Evolutionary conservation across 176 grass and related monocot species (phyloP).

Genomic region (Alloteropsis semialata): DNA sequence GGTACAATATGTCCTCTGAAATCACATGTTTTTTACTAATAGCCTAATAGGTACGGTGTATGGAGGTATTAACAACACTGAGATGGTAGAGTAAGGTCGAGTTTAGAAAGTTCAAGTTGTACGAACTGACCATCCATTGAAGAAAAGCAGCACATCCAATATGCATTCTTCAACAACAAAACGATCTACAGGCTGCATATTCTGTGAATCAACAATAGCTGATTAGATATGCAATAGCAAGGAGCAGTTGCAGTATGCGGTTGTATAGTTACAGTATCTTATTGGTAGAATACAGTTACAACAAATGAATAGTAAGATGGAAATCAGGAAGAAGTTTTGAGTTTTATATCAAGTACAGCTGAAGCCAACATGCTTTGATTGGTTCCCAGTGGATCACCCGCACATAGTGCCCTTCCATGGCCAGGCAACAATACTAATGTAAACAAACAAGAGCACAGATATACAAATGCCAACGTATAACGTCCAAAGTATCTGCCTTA

Average conservation of each 20-base stretch:
- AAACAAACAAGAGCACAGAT: background rate
- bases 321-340: background rate
- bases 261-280: background rate
- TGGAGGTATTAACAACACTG: slow-evolving; percentile 8
- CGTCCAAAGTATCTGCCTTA: background rate
- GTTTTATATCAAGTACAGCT: background rate
- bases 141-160: slow-evolving; percentile 98
- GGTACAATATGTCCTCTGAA: slow-evolving; percentile 1
- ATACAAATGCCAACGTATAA: background rate
- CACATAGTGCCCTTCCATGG: background rate
- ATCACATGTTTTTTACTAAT: background rate
- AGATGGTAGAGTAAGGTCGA: background rate
- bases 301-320: slow-evolving; percentile 1
- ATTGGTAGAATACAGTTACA: background rate
- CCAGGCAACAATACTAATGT: background rate
- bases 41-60: background rate
- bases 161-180: slow-evolving; percentile 97
- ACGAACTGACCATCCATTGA: slow-evolving; percentile 94
- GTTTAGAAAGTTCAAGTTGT: background rate
- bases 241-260: background rate
- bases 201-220: slow-evolving; percentile 54
- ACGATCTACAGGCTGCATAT: slow-evolving; percentile 87
- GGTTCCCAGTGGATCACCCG: background rate
- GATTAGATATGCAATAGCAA: slow-evolving; percentile 30
- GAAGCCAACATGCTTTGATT: background rate